Evolutionary conservation across 1,284 basidiomycete species (phyloP).

Genomic region (Sanghuangporus weigelae): DNA sequence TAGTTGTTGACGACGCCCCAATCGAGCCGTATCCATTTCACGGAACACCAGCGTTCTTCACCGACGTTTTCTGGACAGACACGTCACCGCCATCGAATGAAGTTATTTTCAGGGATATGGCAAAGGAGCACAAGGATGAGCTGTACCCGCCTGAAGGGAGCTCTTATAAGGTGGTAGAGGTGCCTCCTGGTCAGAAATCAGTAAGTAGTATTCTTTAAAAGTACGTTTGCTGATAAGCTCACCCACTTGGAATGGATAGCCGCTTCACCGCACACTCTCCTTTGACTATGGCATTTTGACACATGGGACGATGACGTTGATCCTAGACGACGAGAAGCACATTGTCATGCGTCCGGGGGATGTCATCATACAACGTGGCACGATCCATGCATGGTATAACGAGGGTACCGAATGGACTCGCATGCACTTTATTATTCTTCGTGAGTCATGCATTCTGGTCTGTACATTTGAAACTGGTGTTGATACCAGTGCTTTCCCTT

Average conservation of each 20-base stretch:
- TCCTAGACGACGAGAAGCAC: constrained; percentile 13
- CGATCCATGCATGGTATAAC: constrained; percentile 17
- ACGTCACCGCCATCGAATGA: constrained; percentile 1
- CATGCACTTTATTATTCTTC: constrained; percentile 11
- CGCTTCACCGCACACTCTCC: constrained; percentile 16
- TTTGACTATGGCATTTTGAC: constrained; percentile 17
- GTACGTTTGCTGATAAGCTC: neutral
- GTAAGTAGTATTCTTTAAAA: neutral
- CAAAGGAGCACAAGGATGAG: constrained; percentile 6
- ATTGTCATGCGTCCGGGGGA: constrained; percentile 11
- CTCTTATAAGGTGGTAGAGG: constrained; percentile 2
- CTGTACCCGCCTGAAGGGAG: constrained; percentile 5
- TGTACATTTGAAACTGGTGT: neutral
- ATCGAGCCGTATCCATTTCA: neutral
- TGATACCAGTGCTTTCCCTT: neutral
- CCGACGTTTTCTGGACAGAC: constrained; percentile 14
- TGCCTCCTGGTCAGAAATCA: constrained; percentile 4
- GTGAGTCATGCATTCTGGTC: constrained; percentile 17
- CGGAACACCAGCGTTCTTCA: neutral
- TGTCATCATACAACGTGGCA: constrained; percentile 17
- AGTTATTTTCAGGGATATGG: constrained; percentile 7
- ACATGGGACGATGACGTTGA: constrained; percentile 11
- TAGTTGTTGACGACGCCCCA: constrained; percentile 11
- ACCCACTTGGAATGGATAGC: neutral
- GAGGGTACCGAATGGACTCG: constrained; percentile 17